Base-by-base conservation (phyloP, 2,329 filamentous ascomycete species). In the Tolypocladium inflatum region DNA sequence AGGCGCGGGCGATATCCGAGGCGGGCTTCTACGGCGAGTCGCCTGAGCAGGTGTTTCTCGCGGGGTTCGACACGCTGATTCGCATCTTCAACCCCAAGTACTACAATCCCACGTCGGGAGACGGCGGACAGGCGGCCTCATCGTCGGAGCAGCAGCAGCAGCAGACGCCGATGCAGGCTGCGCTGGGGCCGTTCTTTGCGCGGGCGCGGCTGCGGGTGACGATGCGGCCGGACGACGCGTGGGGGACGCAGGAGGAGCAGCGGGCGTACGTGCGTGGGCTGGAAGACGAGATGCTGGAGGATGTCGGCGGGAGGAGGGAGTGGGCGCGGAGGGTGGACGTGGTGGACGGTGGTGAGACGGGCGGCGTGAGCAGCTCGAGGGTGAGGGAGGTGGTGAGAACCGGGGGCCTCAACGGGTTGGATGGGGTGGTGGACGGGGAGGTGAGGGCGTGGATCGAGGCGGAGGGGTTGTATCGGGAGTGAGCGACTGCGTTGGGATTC, bases 61-160 rank as follows among this genome's bases (percentile, higher is more conserved):
- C 84, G 2, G 90, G 90, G 35, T 93, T 85, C 68, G 89, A 93
- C 65, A 93, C 89, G 0, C 73, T 92, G 8, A 83, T 88, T 19
- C 81, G 89, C 23, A 83, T 93, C 56, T 82, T 89, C 57, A 77
- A 89, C 54, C 80, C 87, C 0, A 89, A 88, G 68, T 93, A 93
- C 72, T 90, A 91, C 67, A n/a, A 37, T 6, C 6, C 15, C 15
- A 30, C 13, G 45, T 23, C 45, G 10, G 68, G 57, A 26, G 58
- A 48, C 9, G 7, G 33, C 42, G 42, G 15, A 21, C 42, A 43
- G 42, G 23, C 15, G 1, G 23, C 23, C 2, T 17, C 43, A 5
- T 30, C 23, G 23, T 19, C 43, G 23, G 15, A 9, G 21, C 4
- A 15, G 21, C n/a, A 45, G 5, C 42, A 23, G 17, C 30, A 33